Conservation (phyloP, 176 grass and related monocot genomes). For the Musa itinerans region DNA sequence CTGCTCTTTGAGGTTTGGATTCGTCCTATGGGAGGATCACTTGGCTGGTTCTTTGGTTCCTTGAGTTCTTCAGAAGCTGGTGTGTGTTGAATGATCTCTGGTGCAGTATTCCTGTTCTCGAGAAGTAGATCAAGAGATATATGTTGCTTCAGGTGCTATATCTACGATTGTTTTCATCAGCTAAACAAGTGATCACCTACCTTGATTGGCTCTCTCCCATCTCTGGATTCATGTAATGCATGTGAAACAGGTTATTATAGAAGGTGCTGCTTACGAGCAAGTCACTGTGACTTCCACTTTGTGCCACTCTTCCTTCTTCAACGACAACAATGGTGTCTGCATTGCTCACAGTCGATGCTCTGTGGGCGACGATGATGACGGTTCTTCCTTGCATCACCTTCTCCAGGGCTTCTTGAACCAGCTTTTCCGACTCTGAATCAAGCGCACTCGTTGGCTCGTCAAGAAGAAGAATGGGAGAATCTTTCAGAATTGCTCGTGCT, state of each 20-base stretch:
- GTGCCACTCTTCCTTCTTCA: constrained; percentile 45
- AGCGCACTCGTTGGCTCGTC: constrained; percentile 68
- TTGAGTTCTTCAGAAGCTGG: not conserved
- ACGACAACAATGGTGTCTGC: constrained; percentile 50
- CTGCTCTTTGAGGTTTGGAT: constrained; percentile 14
- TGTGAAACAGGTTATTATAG: constrained; percentile 36
- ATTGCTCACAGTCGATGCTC: constrained; percentile 49
- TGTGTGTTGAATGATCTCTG: not conserved
- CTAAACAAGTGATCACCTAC: constrained; percentile 2
- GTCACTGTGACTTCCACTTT: constrained; percentile 41
- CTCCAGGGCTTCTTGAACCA: constrained; percentile 49
- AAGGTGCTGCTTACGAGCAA: constrained; percentile 39
- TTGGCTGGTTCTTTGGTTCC: not conserved
- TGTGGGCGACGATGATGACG: constrained; percentile 53
- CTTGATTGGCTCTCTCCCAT: constrained; percentile 22
- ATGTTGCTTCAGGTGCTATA: not conserved
- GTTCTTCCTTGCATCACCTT: constrained; percentile 48
- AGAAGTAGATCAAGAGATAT: not conserved
- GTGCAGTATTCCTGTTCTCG: not conserved
- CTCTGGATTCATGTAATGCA: constrained; percentile 42
- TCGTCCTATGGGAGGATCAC: constrained; percentile 6
- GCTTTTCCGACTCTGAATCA: constrained; percentile 63
- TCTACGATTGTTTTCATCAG: not conserved
- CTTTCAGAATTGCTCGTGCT: constrained; percentile 49
- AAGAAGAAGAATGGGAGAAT: constrained; percentile 60